These are phyloP conservation scores for Wickerhamomyces tratensis DNA, from an alignment of 805 yeast species.

Conservation along the genomic window DNA sequence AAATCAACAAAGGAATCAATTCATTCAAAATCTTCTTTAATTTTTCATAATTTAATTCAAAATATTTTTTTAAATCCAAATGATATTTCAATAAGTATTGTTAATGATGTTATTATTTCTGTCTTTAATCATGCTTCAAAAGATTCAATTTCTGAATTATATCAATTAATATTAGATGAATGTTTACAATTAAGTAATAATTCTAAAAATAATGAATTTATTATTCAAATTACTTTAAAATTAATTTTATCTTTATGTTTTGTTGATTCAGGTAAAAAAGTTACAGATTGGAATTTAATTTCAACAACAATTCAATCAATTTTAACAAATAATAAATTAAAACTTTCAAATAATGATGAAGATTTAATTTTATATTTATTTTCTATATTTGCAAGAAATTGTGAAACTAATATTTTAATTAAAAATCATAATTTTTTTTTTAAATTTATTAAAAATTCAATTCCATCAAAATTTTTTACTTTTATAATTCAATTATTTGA, in stretches of 20 bases:
- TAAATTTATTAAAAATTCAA: conserved; percentile 19
- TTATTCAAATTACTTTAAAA: conserved; percentile 12
- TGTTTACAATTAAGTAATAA: conserved; percentile 10
- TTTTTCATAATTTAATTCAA: conserved; percentile 33
- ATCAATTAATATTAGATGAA: conserved; percentile 22
- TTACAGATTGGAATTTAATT: conserved; percentile 37
- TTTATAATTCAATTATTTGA: conserved; percentile 38
- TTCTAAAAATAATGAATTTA: conserved; percentile 5
- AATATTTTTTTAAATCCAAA: conserved; percentile 16
- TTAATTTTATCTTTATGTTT: conserved; percentile 41
- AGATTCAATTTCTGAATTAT: conserved; percentile 37
- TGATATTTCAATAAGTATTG: conserved; percentile 27
- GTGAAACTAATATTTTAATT: conserved; percentile 37
- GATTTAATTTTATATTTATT: conserved; percentile 32
- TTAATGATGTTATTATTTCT: conserved; percentile 49
- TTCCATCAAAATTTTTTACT: conserved; percentile 22
- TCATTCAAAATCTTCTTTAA: conserved; percentile 58
- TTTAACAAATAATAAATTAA: neutral
- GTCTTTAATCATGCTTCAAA: conserved; percentile 42
- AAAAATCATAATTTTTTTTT: conserved; percentile 35
- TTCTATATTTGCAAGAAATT: conserved; percentile 44
- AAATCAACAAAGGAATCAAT: conserved; percentile 61
- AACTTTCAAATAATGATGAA: conserved; percentile 1
- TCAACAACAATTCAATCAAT: conserved; percentile 7
- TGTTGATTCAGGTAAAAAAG: conserved; percentile 64